Base-by-base conservation (phyloP, 75 land plant species). In the Cupressus sempervirens region DNA sequence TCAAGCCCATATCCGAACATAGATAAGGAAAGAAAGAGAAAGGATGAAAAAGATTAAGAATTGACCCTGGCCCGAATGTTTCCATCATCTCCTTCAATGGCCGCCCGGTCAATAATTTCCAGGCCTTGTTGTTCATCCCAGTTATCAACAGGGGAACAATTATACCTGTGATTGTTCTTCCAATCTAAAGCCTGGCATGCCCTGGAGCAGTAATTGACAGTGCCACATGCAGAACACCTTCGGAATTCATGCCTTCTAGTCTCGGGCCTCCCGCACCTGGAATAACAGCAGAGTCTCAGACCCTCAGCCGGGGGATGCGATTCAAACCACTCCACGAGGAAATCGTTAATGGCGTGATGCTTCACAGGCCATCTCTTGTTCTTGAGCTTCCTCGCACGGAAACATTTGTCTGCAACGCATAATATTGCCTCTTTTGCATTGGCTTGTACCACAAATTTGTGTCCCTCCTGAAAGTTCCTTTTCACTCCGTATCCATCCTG, bases 401-500 rank as follows among this genome's bases (percentile, higher is more conserved):
- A 65, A 9, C 35, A 30, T 72, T 32, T 72, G 43, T 45, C 85
- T 13, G 54, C 80, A 32, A 81, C n/a, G 46, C 36, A 56, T 30
- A 32, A 29, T 30, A 29, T 72, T 30, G 74, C 88, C 30, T 87
- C 88, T 26, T 89, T 68, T 40, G 88, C 88, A 65, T 87, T 87
- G n/a, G 88, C 88, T 46, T 87, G 89, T 18, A 87, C 35, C 29
- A 87, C 83, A 30, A 87, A 62, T 52, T 29, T 86, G 29, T 88
- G 62, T 8, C 88, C 88, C 73, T 87, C 88, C 8, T 29, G 53
- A 12, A 80, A 13, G 35, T 86, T 87, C 68, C 75, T 54, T 52
- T 56, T 54, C 29, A 87, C 88, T 6, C 88, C 88, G 38, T 87
- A 87, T 12, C 88, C 88, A 13, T 87, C 88, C 83, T 87, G 88